A percentile compares a stretch with the other conserved stretches of the same genome.
Evolutionary conservation across 306 rosid species (phyloP).

Genomic region (Cucurbita argyrosperma): DNA sequence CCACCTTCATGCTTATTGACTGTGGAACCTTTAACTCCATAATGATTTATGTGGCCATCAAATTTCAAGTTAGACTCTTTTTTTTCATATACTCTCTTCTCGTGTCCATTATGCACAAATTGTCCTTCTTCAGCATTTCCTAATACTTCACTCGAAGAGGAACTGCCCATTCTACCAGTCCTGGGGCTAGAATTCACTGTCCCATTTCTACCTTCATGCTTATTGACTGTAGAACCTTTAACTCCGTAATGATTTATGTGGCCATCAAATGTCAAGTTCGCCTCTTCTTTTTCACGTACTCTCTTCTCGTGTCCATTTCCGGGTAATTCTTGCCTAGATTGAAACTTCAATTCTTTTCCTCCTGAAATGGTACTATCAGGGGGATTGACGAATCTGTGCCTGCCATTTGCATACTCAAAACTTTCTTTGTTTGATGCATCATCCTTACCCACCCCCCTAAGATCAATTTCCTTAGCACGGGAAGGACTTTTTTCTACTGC

Average conservation of each 20-base stretch:
- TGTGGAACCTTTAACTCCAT: conserved; percentile 12
- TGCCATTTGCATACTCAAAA: conserved; percentile 13
- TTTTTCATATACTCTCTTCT: too few species aligned
- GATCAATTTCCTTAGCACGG: conserved; percentile 21
- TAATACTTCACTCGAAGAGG: conserved; percentile 36
- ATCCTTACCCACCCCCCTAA: conserved; percentile 31
- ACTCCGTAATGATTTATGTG: conserved; percentile 17
- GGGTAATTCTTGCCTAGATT: conserved; percentile 23
- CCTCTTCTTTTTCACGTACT: conserved; percentile 22
- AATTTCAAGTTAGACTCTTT: too few species aligned
- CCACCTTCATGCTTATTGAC: conserved; percentile 26
- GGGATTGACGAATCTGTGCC: conserved; percentile 22
- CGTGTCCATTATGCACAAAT: conserved; percentile 14
- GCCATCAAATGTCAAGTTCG: conserved; percentile 20
- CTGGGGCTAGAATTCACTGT: conserved; percentile 25
- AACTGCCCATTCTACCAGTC: conserved; percentile 23
- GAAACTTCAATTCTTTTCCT: conserved; percentile 24
- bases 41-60: too few species aligned
- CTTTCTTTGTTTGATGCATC: conserved; percentile 19
- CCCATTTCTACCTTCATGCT: conserved; percentile 25
- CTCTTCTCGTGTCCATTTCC: conserved; percentile 29
- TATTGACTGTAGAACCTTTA: conserved; percentile 22
- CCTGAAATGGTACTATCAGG: conserved; percentile 26
- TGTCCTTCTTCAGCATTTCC: conserved; percentile 28
- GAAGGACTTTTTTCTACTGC: conserved; percentile 15